Evolutionary conservation across 345 rosid species (phyloP), one percentile per base, ranked within the genome.

Genomic region (Acer negundo): DNA sequence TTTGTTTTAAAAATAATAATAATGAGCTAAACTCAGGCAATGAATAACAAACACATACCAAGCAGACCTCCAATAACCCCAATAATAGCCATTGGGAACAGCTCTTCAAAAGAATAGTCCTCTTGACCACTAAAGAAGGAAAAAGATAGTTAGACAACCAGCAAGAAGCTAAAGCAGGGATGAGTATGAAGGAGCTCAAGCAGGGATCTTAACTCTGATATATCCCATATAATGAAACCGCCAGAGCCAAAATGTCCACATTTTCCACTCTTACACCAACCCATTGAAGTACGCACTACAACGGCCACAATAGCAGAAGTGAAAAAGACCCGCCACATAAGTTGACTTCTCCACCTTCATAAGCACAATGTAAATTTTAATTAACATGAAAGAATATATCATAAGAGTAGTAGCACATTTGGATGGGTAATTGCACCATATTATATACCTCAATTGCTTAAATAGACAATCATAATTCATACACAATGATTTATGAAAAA

Each of bases 301-400:
- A 96, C 98, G 67, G 98, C 99, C 75, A 96, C 99, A 55, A 96
- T 80, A 15, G 99, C 99, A 72, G 99, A 92, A 77, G 98, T 96
- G 81, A 96, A 96, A 87, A 96, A 96, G 77, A 94, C 98, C 81
- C 98, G 94, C 99, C 98, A 94, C 97, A 96, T 92, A 65, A 96
- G 98, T 83, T 94, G 97, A 86, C 99, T 94, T 83, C 97, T 90
- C 99, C 99, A 96, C 98, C 99, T 96, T 86, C 78, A 80, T n/a
- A 44, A 73, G 65, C 58, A 82, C 23, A 75, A 77, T 44, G 66
- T 31, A 85, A 77, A 77, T 28, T 28, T 28, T 28, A 28, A 28
- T 67, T 64, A 5, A 75, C 35, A 75, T 56, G 16, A 55, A 67
- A 38, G 19, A 20, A 28, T 23, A 15, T 8, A 22, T 26, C 17